These are phyloP conservation scores for Epichloe glyceriae DNA, from an alignment of 2,329 filamentous ascomycete species.

Conservation along the genomic window DNA sequence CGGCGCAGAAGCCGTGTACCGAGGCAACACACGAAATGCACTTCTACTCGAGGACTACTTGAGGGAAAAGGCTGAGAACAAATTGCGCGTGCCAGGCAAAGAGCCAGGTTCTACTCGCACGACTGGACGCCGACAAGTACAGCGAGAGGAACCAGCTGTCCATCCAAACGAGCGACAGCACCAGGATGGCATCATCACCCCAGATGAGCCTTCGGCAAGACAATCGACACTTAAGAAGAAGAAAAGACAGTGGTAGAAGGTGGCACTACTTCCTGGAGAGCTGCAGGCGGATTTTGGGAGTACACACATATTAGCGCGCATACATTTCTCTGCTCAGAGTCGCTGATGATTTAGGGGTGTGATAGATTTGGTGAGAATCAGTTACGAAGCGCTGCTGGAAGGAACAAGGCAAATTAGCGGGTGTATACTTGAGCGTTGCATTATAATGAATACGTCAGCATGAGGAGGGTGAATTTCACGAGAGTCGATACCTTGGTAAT, in stretches of 20 bases:
- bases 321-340: not conserved
- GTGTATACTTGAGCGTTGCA: not conserved
- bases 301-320: not conserved
- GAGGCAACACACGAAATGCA: constrained; percentile 66
- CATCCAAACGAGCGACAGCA: not conserved
- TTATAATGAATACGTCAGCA: too few relatives aligned
- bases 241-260: not conserved
- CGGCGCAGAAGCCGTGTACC: constrained; percentile 56
- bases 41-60: constrained; percentile 56
- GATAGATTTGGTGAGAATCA: not conserved
- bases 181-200: not conserved
- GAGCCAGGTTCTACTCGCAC: constrained; percentile 33
- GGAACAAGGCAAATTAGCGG: not conserved
- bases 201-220: not conserved
- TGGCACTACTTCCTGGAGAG: not conserved
- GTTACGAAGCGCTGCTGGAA: not conserved
- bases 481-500: too few relatives aligned
- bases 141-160: constrained; percentile 9
- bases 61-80: constrained; percentile 51
- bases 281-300: not conserved
- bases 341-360: not conserved
- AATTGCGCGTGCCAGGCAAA: constrained; percentile 32
- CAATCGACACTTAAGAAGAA: not conserved
- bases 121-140: constrained; percentile 34
- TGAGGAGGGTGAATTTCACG: too few relatives aligned